Conservation (phyloP, 306 rosid species). For the Oemleria cerasiformis region DNA sequence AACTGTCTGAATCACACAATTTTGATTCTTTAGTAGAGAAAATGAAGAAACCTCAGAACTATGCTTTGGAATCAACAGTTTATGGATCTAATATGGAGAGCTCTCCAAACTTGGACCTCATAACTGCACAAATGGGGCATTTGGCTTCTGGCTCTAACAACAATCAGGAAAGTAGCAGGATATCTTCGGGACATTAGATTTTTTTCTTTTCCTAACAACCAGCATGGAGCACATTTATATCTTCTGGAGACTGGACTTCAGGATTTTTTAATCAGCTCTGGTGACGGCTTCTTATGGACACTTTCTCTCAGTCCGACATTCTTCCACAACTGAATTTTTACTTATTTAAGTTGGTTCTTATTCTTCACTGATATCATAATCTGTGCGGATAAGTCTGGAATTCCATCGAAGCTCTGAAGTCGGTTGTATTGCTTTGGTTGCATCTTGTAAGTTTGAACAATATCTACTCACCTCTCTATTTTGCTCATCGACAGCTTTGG, state of each 20-base stretch:
- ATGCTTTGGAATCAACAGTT: conserved; percentile 26
- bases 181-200: not conserved
- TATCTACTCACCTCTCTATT: not conserved
- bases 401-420: not conserved
- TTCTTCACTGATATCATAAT: not conserved
- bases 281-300: not conserved
- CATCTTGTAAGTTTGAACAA: not conserved
- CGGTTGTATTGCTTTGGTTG: conserved; percentile 1
- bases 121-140: conserved; percentile 43
- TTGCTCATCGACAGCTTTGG: not conserved
- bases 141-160: conserved; percentile 39
- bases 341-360: conserved; percentile 13
- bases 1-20: conserved; percentile 30
- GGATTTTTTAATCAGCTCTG: not conserved
- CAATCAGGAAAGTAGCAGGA: not conserved
- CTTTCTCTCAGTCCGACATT: conserved; percentile 2
- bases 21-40: conserved; percentile 46
- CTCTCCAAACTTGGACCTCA: conserved; percentile 33
- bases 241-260: not conserved
- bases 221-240: too few species aligned
- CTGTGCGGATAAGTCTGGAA: not conserved
- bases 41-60: conserved; percentile 43
- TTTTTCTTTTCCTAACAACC: too few species aligned
- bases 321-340: not conserved
- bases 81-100: conserved; percentile 30